phyloP scores from a whole-genome alignment of 495 filamentous ascomycete species.

The Penicillium antarcticum region DNA sequence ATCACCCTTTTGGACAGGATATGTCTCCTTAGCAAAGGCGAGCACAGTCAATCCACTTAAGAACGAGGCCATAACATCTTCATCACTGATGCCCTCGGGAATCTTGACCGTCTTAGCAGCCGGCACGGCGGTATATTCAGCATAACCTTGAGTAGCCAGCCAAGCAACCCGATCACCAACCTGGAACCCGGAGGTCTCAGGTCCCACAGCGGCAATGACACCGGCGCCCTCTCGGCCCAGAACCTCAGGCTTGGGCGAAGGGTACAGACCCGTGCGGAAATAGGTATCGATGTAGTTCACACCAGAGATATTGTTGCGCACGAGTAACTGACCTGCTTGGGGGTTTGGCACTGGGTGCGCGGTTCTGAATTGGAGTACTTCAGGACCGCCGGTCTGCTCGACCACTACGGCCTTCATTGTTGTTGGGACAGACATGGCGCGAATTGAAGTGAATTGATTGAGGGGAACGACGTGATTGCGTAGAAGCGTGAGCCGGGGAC shows the following conservation, averaged over 20 bases:
- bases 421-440: constrained; percentile 49
- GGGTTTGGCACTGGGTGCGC: constrained; percentile 73
- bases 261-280: constrained; percentile 88
- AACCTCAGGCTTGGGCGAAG: constrained; percentile 68
- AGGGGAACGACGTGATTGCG: constrained; percentile 14
- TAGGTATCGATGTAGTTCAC: constrained; percentile 90
- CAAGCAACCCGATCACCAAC: constrained; percentile 68
- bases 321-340: constrained; percentile 68
- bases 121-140: constrained; percentile 68
- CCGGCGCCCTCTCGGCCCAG: constrained; percentile 83
- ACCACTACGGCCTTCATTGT: constrained; percentile 77
- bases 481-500: constrained; percentile 21
- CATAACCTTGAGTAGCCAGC: constrained; percentile 62
- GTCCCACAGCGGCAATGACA: constrained; percentile 52
- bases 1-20: constrained; percentile 70
- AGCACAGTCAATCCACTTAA: constrained; percentile 87
- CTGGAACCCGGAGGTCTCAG: constrained; percentile 46
- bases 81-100: constrained; percentile 58
- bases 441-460: constrained; percentile 3
- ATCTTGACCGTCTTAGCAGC: constrained; percentile 58
- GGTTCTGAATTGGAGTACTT: constrained; percentile 72
- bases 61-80: constrained; percentile 63
- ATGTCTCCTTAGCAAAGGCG: constrained; percentile 73
- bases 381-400: constrained; percentile 71
- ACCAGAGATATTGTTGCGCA: constrained; percentile 82